A percentile compares a stretch with the other conserved stretches of the same genome.
Conservation (phyloP, 768 basidiomycete genomes). For the Dentipellis fragilis region DNA sequence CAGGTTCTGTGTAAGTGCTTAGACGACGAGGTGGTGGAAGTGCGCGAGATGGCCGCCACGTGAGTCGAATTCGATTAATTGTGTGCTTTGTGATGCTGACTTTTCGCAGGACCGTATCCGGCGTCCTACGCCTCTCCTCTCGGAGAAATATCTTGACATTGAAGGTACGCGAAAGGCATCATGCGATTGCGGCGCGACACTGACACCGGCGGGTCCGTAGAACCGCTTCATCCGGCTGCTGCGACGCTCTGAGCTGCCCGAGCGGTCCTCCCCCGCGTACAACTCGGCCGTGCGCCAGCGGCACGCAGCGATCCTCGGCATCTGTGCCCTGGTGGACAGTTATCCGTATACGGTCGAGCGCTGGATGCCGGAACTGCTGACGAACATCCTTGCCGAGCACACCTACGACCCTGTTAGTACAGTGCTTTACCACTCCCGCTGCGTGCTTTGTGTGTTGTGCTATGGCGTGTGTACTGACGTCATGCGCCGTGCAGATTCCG, state of each 20-base stretch:
- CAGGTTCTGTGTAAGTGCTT: constrained; percentile 74
- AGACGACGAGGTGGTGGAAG: constrained; percentile 82
- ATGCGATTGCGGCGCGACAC: background rate
- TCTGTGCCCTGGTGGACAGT: constrained; percentile 86
- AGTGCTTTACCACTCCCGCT: background rate
- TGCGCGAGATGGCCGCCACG: constrained; percentile 83
- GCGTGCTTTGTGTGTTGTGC: too few species aligned
- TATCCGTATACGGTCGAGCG: constrained; percentile 93
- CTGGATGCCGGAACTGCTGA: constrained; percentile 84
- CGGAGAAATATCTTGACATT: constrained; percentile 65
- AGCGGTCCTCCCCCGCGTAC: constrained; percentile 55
- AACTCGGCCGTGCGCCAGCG: constrained; percentile 63
- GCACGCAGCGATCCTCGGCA: constrained; percentile 89
- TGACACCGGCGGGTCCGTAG: constrained; percentile 24
- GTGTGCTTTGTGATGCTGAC: background rate
- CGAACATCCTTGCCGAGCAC: constrained; percentile 70
- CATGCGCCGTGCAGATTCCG: constrained; percentile 42
- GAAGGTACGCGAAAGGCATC: constrained; percentile 34
- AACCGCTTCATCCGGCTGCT: constrained; percentile 74
- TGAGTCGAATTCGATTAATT: constrained; percentile 29
- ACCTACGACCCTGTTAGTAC: constrained; percentile 69
- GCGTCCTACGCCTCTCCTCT: constrained; percentile 74
- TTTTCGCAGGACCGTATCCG: constrained; percentile 55
- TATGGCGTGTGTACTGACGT: background rate
- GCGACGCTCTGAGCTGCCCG: constrained; percentile 56